Conservation (phyloP, 2,329 filamentous ascomycete species). For the Didymella keratinophila region DNA sequence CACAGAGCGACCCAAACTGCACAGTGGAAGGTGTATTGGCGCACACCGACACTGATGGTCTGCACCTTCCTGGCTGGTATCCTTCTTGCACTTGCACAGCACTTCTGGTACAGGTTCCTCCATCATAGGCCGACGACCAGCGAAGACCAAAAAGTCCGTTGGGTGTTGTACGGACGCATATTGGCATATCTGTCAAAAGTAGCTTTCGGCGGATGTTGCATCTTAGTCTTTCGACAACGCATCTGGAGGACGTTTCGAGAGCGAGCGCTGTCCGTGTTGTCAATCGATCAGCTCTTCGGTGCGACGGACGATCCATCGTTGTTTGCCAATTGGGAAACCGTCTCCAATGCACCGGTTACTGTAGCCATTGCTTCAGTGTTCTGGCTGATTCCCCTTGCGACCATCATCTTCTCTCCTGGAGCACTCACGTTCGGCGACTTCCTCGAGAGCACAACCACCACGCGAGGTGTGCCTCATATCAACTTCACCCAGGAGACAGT, state of each 20-base stretch:
- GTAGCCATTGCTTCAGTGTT: slow-evolving; percentile 41
- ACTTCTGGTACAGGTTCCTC: slow-evolving; percentile 43
- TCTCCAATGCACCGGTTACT: slow-evolving; percentile 39
- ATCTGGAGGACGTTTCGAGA: slow-evolving; percentile 48
- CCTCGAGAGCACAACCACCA: slow-evolving; percentile 25
- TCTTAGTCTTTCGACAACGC: slow-evolving; percentile 46
- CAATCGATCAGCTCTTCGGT: slow-evolving; percentile 48
- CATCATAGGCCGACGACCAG: slow-evolving; percentile 38
- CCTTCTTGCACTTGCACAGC: slow-evolving; percentile 42
- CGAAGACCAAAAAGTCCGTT: slow-evolving; percentile 41
- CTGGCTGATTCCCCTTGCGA: slow-evolving; percentile 49
- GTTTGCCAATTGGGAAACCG: slow-evolving; percentile 45
- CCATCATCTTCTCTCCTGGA: slow-evolving; percentile 50
- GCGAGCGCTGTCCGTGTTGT: slow-evolving; percentile 42
- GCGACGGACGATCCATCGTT: slow-evolving; percentile 46
- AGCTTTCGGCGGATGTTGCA: slow-evolving; percentile 43
- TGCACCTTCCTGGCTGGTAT: slow-evolving; percentile 41
- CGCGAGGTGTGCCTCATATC: slow-evolving; percentile 34
- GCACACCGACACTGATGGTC: slow-evolving; percentile 39
- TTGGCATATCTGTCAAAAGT: slow-evolving; percentile 48
- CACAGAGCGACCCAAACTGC: slow-evolving; percentile 43
- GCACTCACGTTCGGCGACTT: slow-evolving; percentile 49
- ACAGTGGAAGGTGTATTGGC: slow-evolving; percentile 50
- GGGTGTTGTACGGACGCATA: slow-evolving; percentile 46
- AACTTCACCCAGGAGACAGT: slow-evolving; percentile 45